These are phyloP conservation scores for Chrysosporium queenslandicum DNA, from an alignment of 2,329 filamentous ascomycete species.

Conservation along the genomic window DNA sequence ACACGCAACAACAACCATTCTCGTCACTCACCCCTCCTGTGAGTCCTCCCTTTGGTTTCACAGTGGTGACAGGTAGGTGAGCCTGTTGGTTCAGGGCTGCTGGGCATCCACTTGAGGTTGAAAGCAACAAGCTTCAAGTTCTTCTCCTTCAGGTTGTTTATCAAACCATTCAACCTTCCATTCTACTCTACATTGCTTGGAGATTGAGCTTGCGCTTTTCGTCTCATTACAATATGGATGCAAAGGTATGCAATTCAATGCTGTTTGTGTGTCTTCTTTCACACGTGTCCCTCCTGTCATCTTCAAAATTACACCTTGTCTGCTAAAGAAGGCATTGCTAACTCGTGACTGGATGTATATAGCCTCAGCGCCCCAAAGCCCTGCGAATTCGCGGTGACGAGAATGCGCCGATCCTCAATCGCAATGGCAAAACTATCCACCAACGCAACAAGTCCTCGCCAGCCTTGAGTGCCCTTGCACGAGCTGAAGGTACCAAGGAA, in stretches of 20 bases:
- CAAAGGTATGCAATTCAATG: conserved; percentile 34
- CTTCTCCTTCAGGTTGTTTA: not conserved
- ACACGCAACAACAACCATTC: not conserved
- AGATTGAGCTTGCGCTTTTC: not conserved
- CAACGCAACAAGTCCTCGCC: conserved; percentile 71
- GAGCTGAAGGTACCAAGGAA: conserved; percentile 43
- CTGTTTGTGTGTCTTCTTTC: not conserved
- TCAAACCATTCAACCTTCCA: not conserved
- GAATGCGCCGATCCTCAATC: conserved; percentile 46
- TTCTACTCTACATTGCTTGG: not conserved
- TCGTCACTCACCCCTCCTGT: not conserved
- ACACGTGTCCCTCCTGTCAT: not conserved
- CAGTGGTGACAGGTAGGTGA: not conserved
- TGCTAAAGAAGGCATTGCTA: not conserved
- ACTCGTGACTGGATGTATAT: conserved; percentile 12
- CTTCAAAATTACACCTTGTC: not conserved
- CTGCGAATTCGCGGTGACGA: conserved; percentile 58
- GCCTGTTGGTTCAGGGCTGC: not conserved
- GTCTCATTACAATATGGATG: conserved; percentile 32
- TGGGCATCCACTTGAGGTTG: not conserved
- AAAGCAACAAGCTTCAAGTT: not conserved
- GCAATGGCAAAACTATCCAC: conserved; percentile 54
- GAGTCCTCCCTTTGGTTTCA: not conserved
- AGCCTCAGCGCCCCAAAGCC: conserved; percentile 61
- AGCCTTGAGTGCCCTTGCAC: conserved; percentile 48